Percentiles rank a stretch among this genome's conserved stretches.
Conservation (phyloP, 2,329 filamentous ascomycete species). For the Penicillium corylophilum region DNA sequence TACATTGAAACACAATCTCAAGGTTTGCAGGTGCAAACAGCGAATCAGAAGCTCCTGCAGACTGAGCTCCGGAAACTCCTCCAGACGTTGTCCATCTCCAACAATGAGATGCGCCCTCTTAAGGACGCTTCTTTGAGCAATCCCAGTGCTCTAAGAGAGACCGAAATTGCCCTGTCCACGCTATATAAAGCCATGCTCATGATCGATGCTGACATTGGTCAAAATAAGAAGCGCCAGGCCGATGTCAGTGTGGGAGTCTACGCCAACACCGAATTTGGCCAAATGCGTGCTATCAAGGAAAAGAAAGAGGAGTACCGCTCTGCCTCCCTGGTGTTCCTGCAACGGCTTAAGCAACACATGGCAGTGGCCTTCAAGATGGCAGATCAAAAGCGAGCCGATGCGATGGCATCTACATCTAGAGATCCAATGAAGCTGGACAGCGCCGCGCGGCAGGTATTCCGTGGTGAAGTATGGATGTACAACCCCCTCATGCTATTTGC, state of each 20-base stretch:
- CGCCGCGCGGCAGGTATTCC: constrained; percentile 67
- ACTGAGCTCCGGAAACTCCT: constrained; percentile 86
- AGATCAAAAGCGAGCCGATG: constrained; percentile 66
- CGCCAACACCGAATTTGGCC: constrained; percentile 70
- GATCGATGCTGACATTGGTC: constrained; percentile 78
- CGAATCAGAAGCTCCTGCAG: constrained; percentile 92
- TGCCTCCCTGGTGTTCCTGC: constrained; percentile 74
- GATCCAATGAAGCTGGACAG: constrained; percentile 64
- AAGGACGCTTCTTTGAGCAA: constrained; percentile 71
- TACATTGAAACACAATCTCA: constrained; percentile 98
- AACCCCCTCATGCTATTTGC: constrained; percentile 84
- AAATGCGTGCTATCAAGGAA: constrained; percentile 91
- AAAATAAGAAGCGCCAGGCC: constrained; percentile 50
- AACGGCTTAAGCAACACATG: constrained; percentile 78
- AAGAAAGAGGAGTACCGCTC: constrained; percentile 86
- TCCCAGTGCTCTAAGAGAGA: constrained; percentile 67
- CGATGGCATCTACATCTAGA: constrained; percentile 47
- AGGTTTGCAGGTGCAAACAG: constrained; percentile 92
- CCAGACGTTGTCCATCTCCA: constrained; percentile 84
- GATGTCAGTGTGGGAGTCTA: constrained; percentile 57
- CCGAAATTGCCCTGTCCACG: constrained; percentile 73
- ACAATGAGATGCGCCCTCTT: constrained; percentile 71
- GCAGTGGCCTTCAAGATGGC: constrained; percentile 74
- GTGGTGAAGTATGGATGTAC: constrained; percentile 80
- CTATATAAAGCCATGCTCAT: constrained; percentile 92